These are phyloP conservation scores for Lathyrus tuberosus DNA, from an alignment of 306 rosid species.

Conservation along the genomic window DNA sequence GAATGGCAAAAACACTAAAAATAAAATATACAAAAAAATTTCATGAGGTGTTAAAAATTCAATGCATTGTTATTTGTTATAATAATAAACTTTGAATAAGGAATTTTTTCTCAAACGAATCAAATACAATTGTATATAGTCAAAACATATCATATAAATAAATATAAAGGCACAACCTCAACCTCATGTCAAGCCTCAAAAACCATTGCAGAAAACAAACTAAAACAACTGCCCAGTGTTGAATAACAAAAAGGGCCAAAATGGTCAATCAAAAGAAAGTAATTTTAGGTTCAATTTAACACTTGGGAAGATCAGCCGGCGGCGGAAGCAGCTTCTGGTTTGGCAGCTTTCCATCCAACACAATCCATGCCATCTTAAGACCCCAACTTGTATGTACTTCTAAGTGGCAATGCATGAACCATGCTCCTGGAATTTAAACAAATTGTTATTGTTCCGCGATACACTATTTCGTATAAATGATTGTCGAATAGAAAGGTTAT, in stretches of 20 bases:
- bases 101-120: background rate
- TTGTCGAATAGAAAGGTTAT: too few species aligned
- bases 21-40: too few species aligned
- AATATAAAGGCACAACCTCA: slow-evolving; percentile 1
- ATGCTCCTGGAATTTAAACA: slow-evolving; percentile 40
- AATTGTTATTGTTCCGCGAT: too few species aligned
- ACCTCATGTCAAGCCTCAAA: slow-evolving; percentile 10
- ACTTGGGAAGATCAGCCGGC: slow-evolving; percentile 71
- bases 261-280: background rate
- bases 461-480: too few species aligned
- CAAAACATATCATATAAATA: slow-evolving; percentile 22
- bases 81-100: background rate
- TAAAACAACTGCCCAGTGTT: background rate
- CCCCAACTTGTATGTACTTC: slow-evolving; percentile 80
- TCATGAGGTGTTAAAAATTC: too few species aligned
- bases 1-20: too few species aligned
- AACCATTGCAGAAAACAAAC: background rate
- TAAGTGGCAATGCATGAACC: slow-evolving; percentile 80
- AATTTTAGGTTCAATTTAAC: slow-evolving; percentile 26
- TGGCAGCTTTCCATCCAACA: slow-evolving; percentile 64
- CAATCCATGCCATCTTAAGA: slow-evolving; percentile 72
- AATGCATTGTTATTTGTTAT: too few species aligned
- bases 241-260: slow-evolving; percentile 25
- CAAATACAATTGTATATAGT: slow-evolving; percentile 18
- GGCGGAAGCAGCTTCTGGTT: slow-evolving; percentile 66